Evolutionary conservation across 192 early-diverging fungal species (phyloP).

Genomic region (Gigaspora rosea): DNA sequence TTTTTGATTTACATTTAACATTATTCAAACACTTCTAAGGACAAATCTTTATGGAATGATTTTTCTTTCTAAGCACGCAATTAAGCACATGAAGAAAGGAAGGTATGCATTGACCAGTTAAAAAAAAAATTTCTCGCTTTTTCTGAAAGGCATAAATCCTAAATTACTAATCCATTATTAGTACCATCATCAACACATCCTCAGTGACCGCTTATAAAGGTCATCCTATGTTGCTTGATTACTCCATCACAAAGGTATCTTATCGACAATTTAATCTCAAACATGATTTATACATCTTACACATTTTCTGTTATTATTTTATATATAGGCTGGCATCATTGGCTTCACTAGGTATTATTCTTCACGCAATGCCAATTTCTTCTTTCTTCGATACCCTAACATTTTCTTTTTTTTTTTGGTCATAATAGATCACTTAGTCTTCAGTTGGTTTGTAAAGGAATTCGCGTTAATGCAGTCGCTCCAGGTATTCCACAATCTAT

Average conservation of each 20-base stretch:
- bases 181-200: slow-evolving; percentile 55
- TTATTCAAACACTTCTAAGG: not conserved
- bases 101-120: slow-evolving; percentile 2
- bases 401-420: no score
- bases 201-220: slow-evolving; percentile 57
- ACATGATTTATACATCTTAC: not conserved
- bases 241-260: slow-evolving; percentile 50
- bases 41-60: slow-evolving; percentile 49
- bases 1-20: not conserved
- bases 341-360: slow-evolving; percentile 40
- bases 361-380: no score
- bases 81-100: slow-evolving; percentile 45
- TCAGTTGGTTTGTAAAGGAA: slow-evolving; percentile 47
- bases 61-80: slow-evolving; percentile 50
- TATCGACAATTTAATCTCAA: not conserved
- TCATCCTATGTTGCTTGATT: slow-evolving; percentile 49
- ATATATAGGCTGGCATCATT: slow-evolving; percentile 47
- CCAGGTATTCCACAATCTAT: slow-evolving; percentile 27
- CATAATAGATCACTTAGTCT: slow-evolving; percentile 42
- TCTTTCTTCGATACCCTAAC: no score
- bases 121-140: not conserved
- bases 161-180: not conserved
- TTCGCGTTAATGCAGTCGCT: slow-evolving; percentile 58
- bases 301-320: not conserved
- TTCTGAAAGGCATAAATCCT: not conserved